Percentiles rank a stretch among this genome's conserved stretches.
Conservation (phyloP, 148 eudicot genomes). For the Rhododendron kiyosumense region DNA sequence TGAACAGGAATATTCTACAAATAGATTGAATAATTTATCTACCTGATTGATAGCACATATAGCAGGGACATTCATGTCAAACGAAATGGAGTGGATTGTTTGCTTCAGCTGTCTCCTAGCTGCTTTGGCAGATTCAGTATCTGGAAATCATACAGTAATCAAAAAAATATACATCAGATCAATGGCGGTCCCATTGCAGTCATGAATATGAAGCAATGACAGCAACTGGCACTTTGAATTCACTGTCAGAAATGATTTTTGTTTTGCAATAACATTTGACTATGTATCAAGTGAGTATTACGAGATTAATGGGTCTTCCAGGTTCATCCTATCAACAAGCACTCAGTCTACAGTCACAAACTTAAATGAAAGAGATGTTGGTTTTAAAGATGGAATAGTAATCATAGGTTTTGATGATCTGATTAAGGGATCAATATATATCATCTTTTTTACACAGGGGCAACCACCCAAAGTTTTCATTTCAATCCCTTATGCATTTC, state of each 20-base stretch:
- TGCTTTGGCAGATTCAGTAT: conserved; percentile 65
- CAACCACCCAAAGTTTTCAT: too few relatives aligned
- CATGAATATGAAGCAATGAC: background rate
- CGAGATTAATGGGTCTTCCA: background rate
- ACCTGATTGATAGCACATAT: conserved; percentile 95
- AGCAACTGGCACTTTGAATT: background rate
- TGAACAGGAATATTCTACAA: background rate
- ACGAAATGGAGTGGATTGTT: conserved; percentile 66
- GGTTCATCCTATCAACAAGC: background rate
- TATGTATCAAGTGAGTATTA: background rate
- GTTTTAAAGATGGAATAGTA: too few relatives aligned
- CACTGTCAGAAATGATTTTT: background rate
- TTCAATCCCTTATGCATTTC: too few relatives aligned
- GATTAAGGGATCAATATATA: too few relatives aligned
- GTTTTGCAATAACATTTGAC: background rate
- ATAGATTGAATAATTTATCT: background rate
- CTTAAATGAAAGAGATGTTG: too few relatives aligned
- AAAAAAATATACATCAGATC: background rate
- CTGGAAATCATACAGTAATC: conserved; percentile 26
- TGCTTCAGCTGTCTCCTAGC: conserved; percentile 75
- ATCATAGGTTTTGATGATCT: too few relatives aligned
- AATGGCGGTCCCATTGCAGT: background rate
- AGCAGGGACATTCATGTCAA: conserved; percentile 88
- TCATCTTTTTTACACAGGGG: too few relatives aligned
- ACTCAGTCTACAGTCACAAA: background rate